Percentiles rank a stretch among this genome's conserved stretches.
phyloP scores from a whole-genome alignment of 495 filamentous ascomycete species.

The Lophiostoma macrostomum region DNA sequence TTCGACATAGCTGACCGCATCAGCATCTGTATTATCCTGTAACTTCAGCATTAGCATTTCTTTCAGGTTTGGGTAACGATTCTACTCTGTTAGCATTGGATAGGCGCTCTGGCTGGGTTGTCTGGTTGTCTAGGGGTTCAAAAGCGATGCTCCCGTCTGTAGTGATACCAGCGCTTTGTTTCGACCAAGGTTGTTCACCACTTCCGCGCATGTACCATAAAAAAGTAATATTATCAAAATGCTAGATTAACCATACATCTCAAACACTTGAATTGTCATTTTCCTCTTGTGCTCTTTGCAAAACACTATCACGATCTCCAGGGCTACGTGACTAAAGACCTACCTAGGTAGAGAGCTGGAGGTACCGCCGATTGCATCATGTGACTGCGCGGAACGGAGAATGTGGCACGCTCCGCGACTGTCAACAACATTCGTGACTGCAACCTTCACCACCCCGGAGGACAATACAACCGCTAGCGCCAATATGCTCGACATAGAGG shows the following conservation, averaged over 20 bases:
- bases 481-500: slow-evolving; percentile 5
- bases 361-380: neutral
- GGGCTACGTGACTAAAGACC: too few relatives aligned
- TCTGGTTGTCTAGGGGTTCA: slow-evolving; percentile 1
- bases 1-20: too few relatives aligned
- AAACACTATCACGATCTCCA: too few relatives aligned
- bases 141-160: neutral
- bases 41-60: neutral
- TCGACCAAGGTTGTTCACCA: neutral
- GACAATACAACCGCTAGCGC: neutral
- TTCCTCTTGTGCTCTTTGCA: too few relatives aligned
- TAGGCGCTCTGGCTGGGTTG: neutral
- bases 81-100: neutral
- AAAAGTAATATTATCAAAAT: neutral
- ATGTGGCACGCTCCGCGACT: neutral
- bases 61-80: neutral
- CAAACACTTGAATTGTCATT: too few relatives aligned
- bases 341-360: too few relatives aligned
- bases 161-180: slow-evolving; percentile 5
- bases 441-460: neutral
- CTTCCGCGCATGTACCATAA: slow-evolving; percentile 2
- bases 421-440: neutral
- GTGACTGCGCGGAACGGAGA: slow-evolving; percentile 1
- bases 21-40: too few relatives aligned
- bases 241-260: neutral